Evolutionary conservation across 306 rosid species (phyloP).

Genomic region (Rosa lucieae): DNA sequence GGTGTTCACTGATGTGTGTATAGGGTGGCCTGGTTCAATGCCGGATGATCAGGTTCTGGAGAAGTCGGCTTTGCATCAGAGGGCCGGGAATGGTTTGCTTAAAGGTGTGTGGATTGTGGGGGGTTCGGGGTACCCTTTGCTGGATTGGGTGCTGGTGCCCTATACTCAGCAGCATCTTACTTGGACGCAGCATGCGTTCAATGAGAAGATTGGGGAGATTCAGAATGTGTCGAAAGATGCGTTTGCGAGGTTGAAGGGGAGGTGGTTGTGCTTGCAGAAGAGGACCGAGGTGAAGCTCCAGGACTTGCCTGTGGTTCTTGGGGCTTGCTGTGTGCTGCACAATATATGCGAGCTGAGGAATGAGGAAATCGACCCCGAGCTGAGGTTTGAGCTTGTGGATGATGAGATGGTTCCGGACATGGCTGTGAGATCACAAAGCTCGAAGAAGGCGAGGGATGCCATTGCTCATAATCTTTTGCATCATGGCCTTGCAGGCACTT

Average conservation of each 20-base stretch:
- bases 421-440: constrained; percentile 50
- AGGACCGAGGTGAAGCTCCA: constrained; percentile 90
- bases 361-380: constrained; percentile 62
- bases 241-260: constrained; percentile 73
- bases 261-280: constrained; percentile 90
- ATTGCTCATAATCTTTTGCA: constrained; percentile 97
- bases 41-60: constrained; percentile 87
- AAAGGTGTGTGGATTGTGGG: constrained; percentile 88
- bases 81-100: constrained; percentile 66
- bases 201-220: constrained; percentile 85
- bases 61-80: constrained; percentile 64
- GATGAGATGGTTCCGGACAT: constrained; percentile 81
- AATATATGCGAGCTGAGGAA: constrained; percentile 81
- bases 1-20: constrained; percentile 75
- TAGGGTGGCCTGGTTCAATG: constrained; percentile 99
- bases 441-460: constrained; percentile 76
- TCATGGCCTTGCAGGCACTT: constrained; percentile 91
- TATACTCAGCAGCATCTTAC: constrained; percentile 75
- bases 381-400: constrained; percentile 52
- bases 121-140: constrained; percentile 59
- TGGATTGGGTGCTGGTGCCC: constrained; percentile 97
- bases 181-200: constrained; percentile 92
- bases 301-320: constrained; percentile 85
- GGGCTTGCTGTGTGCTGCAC: constrained; percentile 96
- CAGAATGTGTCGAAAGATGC: constrained; percentile 69